phyloP scores from a whole-genome alignment of 2,329 filamentous ascomycete species.

The Juglanconis sp. region DNA sequence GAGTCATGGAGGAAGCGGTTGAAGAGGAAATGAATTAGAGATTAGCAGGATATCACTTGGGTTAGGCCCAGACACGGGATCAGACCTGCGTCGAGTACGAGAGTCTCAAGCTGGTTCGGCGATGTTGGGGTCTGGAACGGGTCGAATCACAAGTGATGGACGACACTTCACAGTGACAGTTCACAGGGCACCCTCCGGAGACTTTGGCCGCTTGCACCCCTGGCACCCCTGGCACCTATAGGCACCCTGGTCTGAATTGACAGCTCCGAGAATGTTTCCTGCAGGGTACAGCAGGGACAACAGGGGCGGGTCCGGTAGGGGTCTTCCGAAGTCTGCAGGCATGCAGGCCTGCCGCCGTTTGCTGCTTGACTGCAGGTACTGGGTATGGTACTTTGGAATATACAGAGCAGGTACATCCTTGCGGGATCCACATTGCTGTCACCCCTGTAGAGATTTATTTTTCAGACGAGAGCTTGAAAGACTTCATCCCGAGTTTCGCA shows the following conservation, averaged over 20 bases:
- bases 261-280: too few relatives aligned
- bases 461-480: neutral
- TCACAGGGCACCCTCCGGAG: neutral
- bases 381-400: neutral
- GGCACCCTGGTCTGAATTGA: too few relatives aligned
- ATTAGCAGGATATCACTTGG: neutral
- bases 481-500: neutral
- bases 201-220: neutral
- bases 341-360: too few relatives aligned
- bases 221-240: neutral
- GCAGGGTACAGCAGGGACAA: too few relatives aligned
- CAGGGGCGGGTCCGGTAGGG: too few relatives aligned
- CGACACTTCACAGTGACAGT: neutral
- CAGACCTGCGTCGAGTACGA: slow-evolving; percentile 2
- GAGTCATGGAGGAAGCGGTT: neutral
- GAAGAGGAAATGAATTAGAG: neutral
- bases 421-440: neutral
- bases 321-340: too few relatives aligned
- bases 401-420: neutral
- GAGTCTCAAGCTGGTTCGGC: slow-evolving; percentile 3
- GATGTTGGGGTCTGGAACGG: neutral
- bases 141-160: neutral
- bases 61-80: neutral
- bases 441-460: slow-evolving; percentile 12
- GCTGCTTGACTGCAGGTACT: too few relatives aligned